Percentiles rank a stretch among this genome's conserved stretches.
These are phyloP conservation scores for Plectosphaerella plurivora DNA, from an alignment of 2,329 filamentous ascomycete species.

Conservation along the genomic window DNA sequence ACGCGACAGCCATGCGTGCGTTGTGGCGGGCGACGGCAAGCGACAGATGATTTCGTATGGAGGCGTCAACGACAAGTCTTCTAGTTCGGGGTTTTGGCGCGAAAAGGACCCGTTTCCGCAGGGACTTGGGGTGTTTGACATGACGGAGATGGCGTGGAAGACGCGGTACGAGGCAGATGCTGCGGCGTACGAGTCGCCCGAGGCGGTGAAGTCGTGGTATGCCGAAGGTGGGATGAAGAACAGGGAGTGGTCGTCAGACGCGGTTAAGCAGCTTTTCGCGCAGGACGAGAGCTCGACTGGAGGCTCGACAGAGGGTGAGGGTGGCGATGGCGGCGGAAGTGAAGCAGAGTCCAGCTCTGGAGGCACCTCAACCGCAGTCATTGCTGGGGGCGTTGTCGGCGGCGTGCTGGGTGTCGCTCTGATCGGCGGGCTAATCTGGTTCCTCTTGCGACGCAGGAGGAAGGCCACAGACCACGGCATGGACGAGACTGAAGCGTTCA, in stretches of 20 bases:
- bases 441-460: neutral
- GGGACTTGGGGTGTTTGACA: slow-evolving; percentile 33
- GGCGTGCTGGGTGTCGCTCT: neutral
- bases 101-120: slow-evolving; percentile 27
- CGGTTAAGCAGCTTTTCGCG: neutral
- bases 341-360: neutral
- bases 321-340: neutral
- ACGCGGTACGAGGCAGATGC: slow-evolving; percentile 27
- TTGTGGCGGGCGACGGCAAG: slow-evolving; percentile 27
- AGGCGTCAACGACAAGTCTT: slow-evolving; percentile 22
- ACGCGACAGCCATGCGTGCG: slow-evolving; percentile 27
- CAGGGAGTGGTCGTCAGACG: neutral
- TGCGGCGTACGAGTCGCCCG: slow-evolving; percentile 25
- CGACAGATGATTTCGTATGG: slow-evolving; percentile 35
- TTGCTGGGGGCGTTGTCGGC: neutral
- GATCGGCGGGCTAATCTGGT: neutral
- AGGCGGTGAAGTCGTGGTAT: slow-evolving; percentile 27
- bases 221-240: slow-evolving; percentile 10
- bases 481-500: neutral
- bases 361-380: neutral
- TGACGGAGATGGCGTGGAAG: slow-evolving; percentile 29
- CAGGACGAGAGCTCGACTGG: neutral
- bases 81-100: slow-evolving; percentile 13
- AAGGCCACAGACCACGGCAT: neutral
- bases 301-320: neutral